A percentile compares a stretch with the other conserved stretches of the same genome.
These are phyloP conservation scores for Dillenia turbinata DNA, from an alignment of 164 flowering plant genomes.

Conservation along the genomic window DNA sequence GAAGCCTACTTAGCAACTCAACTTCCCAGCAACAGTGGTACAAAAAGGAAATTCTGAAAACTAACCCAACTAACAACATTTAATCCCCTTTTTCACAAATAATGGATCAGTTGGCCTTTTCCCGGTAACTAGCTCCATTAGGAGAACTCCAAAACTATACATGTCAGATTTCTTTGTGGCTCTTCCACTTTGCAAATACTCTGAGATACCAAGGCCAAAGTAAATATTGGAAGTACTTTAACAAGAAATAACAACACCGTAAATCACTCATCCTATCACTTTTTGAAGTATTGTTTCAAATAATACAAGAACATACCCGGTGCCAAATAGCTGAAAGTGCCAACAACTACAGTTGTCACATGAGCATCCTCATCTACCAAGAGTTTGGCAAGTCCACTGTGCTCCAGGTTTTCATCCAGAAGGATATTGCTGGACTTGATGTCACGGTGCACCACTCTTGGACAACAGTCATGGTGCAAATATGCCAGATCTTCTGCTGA, in stretches of 20 bases:
- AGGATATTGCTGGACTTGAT: slow-evolving; percentile 95
- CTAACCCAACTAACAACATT: slow-evolving; percentile 97
- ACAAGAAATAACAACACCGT: too few species aligned
- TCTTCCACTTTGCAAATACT: slow-evolving; percentile 86
- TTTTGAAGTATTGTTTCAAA: background rate
- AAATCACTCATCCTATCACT: background rate
- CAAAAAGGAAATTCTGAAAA: background rate
- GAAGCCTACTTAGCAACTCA: background rate
- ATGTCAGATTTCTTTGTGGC: slow-evolving; percentile 93
- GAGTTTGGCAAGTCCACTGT: slow-evolving; percentile 96
- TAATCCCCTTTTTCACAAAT: slow-evolving; percentile 69
- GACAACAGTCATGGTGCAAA: slow-evolving; percentile 92
- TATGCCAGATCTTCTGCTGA: slow-evolving; percentile 88
- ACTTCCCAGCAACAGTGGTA: background rate
- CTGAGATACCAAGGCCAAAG: slow-evolving; percentile 22
- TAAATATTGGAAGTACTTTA: too few species aligned
- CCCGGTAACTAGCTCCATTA: slow-evolving; percentile 94
- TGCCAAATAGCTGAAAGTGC: slow-evolving; percentile 94
- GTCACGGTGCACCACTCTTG: slow-evolving; percentile 82
- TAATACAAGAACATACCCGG: slow-evolving; percentile 49
- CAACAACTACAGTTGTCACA: slow-evolving; percentile 94
- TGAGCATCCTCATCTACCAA: slow-evolving; percentile 90
- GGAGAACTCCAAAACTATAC: slow-evolving; percentile 93
- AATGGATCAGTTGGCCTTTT: slow-evolving; percentile 90
- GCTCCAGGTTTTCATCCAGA: slow-evolving; percentile 82